Evolutionary conservation across 257 asterid genomes (phyloP).

Genomic region (Nicotiana tabacum): DNA sequence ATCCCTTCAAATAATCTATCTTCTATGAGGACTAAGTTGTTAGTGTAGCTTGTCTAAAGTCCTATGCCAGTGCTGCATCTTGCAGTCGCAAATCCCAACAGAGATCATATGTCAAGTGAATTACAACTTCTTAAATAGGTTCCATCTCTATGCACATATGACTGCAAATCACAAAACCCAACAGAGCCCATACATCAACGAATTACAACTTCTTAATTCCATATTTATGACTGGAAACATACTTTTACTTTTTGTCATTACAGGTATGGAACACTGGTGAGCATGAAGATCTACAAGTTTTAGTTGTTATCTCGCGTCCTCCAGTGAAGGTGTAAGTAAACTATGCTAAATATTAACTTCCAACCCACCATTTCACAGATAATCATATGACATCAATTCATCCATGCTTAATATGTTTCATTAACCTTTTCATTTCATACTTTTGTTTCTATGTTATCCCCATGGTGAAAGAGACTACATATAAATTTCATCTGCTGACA

Average conservation of each 20-base stretch:
- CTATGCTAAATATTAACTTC: background rate
- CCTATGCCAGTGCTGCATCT: background rate
- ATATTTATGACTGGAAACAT: background rate
- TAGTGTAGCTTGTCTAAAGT: background rate
- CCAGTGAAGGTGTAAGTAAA: slow-evolving; percentile 79
- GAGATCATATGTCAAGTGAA: background rate
- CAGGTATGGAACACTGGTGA: slow-evolving; percentile 74
- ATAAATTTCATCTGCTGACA: background rate
- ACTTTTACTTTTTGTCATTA: slow-evolving; percentile 13
- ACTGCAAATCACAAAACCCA: background rate
- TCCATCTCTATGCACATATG: background rate
- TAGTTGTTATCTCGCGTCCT: slow-evolving; percentile 81
- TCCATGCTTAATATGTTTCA: background rate
- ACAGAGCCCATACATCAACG: background rate
- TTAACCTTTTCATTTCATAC: background rate
- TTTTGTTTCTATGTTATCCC: background rate
- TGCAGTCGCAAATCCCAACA: background rate
- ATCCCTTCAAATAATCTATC: background rate
- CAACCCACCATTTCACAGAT: background rate
- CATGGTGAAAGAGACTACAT: background rate
- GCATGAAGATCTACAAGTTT: slow-evolving; percentile 64
- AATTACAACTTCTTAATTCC: background rate
- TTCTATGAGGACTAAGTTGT: background rate
- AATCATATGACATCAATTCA: background rate
- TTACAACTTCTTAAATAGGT: background rate